A percentile compares a stretch with the other conserved stretches of the same genome.
Conservation (phyloP, 108 stramenopile species). For the Nitzschia sp. region DNA sequence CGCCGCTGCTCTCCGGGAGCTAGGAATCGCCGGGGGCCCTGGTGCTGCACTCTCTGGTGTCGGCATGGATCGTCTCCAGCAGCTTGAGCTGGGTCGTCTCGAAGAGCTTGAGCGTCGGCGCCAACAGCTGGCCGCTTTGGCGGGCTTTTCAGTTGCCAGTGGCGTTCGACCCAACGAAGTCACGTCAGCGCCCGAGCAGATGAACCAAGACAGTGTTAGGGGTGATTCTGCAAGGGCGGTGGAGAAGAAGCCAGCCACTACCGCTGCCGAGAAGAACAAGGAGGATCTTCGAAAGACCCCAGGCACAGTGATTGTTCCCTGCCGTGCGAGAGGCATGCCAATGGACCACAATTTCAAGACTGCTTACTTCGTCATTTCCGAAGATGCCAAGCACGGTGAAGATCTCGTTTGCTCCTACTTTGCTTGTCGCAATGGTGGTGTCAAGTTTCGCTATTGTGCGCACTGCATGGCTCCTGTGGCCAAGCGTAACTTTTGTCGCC, state of each 20-base stretch:
- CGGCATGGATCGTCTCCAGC: conserved; percentile 20
- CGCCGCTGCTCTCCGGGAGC: conserved; percentile 32
- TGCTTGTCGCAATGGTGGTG: conserved; percentile 78
- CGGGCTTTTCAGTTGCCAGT: conserved; percentile 4
- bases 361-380: conserved; percentile 84
- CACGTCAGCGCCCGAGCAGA: conserved; percentile 4
- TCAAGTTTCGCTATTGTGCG: conserved; percentile 84
- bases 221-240: conserved; percentile 6
- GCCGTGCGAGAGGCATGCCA: conserved; percentile 83
- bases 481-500: conserved; percentile 75
- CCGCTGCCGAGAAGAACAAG: conserved; percentile 25
- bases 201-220: conserved; percentile 20
- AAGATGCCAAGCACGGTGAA: conserved; percentile 82
- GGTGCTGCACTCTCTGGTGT: background rate
- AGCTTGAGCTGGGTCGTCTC: conserved; percentile 15
- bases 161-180: conserved; percentile 6
- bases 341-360: conserved; percentile 90
- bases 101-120: conserved; percentile 27
- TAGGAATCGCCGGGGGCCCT: conserved; percentile 14
- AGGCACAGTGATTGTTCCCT: conserved; percentile 70
- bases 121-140: conserved; percentile 23
- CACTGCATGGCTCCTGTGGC: conserved; percentile 81
- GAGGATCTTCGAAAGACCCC: conserved; percentile 44
- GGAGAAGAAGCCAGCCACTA: background rate
- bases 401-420: conserved; percentile 83